Evolutionary conservation across 805 yeast species (phyloP), one percentile per base, ranked within the genome.

Genomic region (Yarrowia alimentaria): DNA sequence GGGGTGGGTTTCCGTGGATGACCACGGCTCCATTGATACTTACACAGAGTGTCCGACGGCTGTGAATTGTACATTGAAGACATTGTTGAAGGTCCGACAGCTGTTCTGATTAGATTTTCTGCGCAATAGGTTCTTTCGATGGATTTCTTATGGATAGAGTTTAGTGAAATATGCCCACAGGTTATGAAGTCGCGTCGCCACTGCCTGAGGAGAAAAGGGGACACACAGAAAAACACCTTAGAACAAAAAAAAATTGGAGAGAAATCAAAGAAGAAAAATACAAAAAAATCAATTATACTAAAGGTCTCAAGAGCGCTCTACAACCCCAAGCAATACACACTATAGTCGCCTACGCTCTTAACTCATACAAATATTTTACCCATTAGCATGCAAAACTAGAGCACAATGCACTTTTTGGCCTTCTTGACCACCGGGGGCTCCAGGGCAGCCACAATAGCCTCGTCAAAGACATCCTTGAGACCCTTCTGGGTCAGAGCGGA

Each of bases 401-500:
- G 80, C 62, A 90, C 83, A 58, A 85, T 77, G 75, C 98, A 90
- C 65, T 77, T 78, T 63, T 73, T 74, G 60, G 72, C 74, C 73
- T 85, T 88, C 75, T 86, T 85, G 61, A 85, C 81, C 57, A 85
- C 93, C 20, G 98, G 97, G 42, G 98, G 98, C 67, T 91, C 98
- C 57, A 93, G 77, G 20, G 98, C 97, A 47, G 98, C 97, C 43
- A 93, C 97, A 54, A 93, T 93, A 19, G 98, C 98, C 71, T 89
- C 97, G 66, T 93, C 98, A 70, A 91, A 91, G n/a, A 91, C 96
- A 59, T 94, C 89, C 72, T 91, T 93, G 67, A 93, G 78, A 11
- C 99, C 99, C 66, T 89, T 82, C 71, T 91, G 99, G 47, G 97
- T 93, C 64, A 93, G 77, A 8, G 99, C 99, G 9, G 97, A 90